Conservation (phyloP, 2,329 filamentous ascomycete genomes). For the Beauveria sp. region DNA sequence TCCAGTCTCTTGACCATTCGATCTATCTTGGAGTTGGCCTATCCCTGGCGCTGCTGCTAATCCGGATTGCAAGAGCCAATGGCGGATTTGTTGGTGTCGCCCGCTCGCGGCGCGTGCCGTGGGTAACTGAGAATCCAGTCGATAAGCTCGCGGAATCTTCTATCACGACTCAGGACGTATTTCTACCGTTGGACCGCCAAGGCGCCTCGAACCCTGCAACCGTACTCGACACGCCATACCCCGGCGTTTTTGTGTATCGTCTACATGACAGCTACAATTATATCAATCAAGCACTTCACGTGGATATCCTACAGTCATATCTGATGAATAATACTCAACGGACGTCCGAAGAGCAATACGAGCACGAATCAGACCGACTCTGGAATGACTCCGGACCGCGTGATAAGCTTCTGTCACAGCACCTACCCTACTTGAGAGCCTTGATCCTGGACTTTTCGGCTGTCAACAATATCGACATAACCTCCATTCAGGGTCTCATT, state of each 20-base stretch:
- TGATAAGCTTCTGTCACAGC: slow-evolving; percentile 18
- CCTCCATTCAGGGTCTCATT: slow-evolving; percentile 48
- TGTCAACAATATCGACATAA: slow-evolving; percentile 51
- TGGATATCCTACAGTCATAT: slow-evolving; percentile 33
- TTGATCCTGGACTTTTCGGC: slow-evolving; percentile 51
- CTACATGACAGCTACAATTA: slow-evolving; percentile 47
- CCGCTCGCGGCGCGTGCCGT: slow-evolving; percentile 14
- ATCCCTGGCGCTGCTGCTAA: slow-evolving; percentile 35
- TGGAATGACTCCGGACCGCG: slow-evolving; percentile 46
- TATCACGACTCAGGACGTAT: slow-evolving; percentile 16
- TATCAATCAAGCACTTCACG: slow-evolving; percentile 41
- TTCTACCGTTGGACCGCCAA: slow-evolving; percentile 32
- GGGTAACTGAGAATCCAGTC: neutral
- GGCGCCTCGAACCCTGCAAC: slow-evolving; percentile 40
- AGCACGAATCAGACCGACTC: slow-evolving; percentile 36
- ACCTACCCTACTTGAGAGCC: slow-evolving; percentile 41
- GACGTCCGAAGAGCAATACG: slow-evolving; percentile 30
- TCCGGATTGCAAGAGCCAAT: slow-evolving; percentile 38
- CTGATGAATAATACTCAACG: slow-evolving; percentile 34
- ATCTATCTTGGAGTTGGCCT: slow-evolving; percentile 42
- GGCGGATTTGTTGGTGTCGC: slow-evolving; percentile 39
- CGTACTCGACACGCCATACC: slow-evolving; percentile 34
- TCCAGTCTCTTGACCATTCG: slow-evolving; percentile 41
- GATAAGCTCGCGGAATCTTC: neutral
- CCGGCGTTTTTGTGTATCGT: slow-evolving; percentile 45